Percentiles rank a stretch among this genome's conserved stretches.
These are phyloP conservation scores for Psilocybe cyanescens DNA, from an alignment of 768 basidiomycete genomes.

Conservation along the genomic window DNA sequence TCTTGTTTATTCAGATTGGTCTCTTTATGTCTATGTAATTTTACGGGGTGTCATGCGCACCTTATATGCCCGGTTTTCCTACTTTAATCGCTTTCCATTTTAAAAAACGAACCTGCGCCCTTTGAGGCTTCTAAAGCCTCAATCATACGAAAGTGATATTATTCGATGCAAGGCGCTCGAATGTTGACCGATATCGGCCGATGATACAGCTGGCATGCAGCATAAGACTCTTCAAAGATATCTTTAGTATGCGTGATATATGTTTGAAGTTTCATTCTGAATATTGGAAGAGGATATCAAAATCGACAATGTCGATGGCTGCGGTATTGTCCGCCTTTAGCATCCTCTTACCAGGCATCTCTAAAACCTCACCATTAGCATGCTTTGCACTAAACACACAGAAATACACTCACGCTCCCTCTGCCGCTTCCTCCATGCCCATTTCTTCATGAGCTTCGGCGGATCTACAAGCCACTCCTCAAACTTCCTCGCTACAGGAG, in stretches of 20 bases:
- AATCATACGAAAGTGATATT: no score
- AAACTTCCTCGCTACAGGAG: constrained; percentile 31
- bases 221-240: no score
- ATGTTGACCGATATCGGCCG: no score
- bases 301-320: neutral
- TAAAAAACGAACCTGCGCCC: no score
- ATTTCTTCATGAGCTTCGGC: constrained; percentile 32
- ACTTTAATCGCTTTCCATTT: no score
- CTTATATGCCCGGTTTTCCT: neutral
- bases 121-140: no score
- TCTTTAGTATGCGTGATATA: no score
- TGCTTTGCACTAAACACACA: neutral
- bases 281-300: constrained; percentile 2
- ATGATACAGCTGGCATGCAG: no score
- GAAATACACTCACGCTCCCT: constrained; percentile 32
- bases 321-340: neutral
- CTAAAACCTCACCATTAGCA: neutral
- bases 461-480: constrained; percentile 38
- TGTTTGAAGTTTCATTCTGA: neutral
- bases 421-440: constrained; percentile 47
- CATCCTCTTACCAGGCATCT: constrained; percentile 1
- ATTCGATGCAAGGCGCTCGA: no score
- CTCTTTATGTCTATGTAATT: neutral
- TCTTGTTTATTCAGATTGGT: neutral
- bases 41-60: neutral